These are phyloP conservation scores for Stagonosporopsis chrysanthemi DNA, from an alignment of 2,329 filamentous ascomycete genomes.

Conservation along the genomic window DNA sequence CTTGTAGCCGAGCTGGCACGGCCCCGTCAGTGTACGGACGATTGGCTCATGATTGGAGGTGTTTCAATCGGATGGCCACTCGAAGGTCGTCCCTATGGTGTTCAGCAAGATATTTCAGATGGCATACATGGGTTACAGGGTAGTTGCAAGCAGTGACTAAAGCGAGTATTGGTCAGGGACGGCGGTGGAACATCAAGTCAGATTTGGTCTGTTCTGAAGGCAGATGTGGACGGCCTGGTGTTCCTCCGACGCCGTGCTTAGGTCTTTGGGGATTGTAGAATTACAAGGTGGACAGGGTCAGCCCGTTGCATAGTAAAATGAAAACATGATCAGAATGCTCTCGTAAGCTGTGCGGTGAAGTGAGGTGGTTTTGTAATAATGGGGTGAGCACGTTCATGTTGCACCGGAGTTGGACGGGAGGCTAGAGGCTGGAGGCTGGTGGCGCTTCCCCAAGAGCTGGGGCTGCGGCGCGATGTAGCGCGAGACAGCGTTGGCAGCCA, in stretches of 20 bases:
- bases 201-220: not conserved
- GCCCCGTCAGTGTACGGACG: not conserved
- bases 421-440: not conserved
- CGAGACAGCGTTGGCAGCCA: slow-evolving; percentile 3
- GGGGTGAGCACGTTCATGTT: not conserved
- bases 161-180: slow-evolving; percentile 7
- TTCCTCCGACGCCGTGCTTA: not conserved
- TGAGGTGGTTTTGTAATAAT: slow-evolving; percentile 2
- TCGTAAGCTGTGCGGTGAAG: not conserved
- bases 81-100: not conserved
- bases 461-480: slow-evolving; percentile 24
- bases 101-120: slow-evolving; percentile 2
- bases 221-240: not conserved
- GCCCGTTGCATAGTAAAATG: slow-evolving; percentile 9
- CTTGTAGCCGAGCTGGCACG: not conserved
- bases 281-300: not conserved
- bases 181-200: not conserved
- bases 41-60: not conserved
- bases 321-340: not conserved
- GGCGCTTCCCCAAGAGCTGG: slow-evolving; percentile 8
- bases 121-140: slow-evolving; percentile 2
- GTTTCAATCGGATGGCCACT: not conserved
- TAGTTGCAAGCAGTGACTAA: not conserved
- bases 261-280: not conserved
- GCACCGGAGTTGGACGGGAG: not conserved